Evolutionary conservation across 1,284 basidiomycete genomes (phyloP), one percentile per base, ranked within the genome.

Genomic region (Ustilago esculenta): DNA sequence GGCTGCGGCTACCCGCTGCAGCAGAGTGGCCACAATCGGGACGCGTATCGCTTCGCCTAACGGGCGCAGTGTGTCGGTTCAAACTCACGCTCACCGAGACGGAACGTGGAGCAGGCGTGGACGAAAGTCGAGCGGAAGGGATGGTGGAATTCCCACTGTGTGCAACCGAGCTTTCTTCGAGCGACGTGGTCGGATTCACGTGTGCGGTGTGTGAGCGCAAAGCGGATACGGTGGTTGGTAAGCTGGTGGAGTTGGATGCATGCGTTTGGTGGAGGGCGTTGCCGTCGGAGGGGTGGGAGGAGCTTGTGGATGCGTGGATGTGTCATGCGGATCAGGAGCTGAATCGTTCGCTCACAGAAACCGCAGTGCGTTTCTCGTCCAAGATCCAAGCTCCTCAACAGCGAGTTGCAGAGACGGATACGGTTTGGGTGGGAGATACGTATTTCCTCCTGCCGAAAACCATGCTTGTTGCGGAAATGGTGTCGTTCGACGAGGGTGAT

Each of bases 301-400:
- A 98, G 82, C 88, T 98, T 34, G 88, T 98, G 20, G 94, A 98
- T 60, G 90, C 92, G 3, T 98, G 94, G 94, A 94, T 98, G 91
- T 98, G 94, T 78, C 95, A 98, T 82, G 83, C 88, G 18, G 93
- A 96, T 78, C 93, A 95, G 83, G 69, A 79, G 35, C 71, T 83
- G 32, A 79, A 79, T 24, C 27, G 41, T 20, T 52, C 34, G 1
- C 17, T 69, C 6, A 69, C 66, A 9, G 47, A 63, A 41, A 69
- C 66, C 8, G 66, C 66, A n/a, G 66, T 69, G 3, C 30, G 24
- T 34, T 69, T 69, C 34, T 25, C 51, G 5, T n/a, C 33, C 2
- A 42, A 34, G 33, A n/a, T 56, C 17, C 36, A 36, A 1, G 9
- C 27, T 9, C n/a, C n/a, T n/a, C n/a, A n/a, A n/a, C n/a, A n/a